These are phyloP conservation scores for Lepidium aucheri DNA, from an alignment of 345 rosid species.

Conservation along the genomic window DNA sequence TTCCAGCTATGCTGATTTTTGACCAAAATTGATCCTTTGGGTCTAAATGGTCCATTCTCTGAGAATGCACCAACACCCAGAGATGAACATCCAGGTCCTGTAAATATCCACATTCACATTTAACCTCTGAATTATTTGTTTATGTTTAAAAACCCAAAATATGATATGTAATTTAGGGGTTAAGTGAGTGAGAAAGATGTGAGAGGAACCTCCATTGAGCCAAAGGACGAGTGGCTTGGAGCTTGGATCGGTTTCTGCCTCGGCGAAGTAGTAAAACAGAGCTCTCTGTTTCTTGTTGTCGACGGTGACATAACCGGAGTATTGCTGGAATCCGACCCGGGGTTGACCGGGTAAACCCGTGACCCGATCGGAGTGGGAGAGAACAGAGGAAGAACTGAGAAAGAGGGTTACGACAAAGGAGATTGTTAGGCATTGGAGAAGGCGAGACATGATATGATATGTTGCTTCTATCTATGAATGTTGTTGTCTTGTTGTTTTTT, in stretches of 20 bases:
- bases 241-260: slow-evolving; percentile 67
- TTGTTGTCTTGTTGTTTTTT: slow-evolving; percentile 17
- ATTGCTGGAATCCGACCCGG: slow-evolving; percentile 58
- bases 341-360: slow-evolving; percentile 81
- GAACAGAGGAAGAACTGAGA: slow-evolving; percentile 29
- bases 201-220: slow-evolving; percentile 83
- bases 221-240: slow-evolving; percentile 92
- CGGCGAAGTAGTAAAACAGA: slow-evolving; percentile 92
- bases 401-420: slow-evolving; percentile 38
- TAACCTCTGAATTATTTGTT: no score
- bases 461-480: slow-evolving; percentile 2
- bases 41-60: slow-evolving; percentile 97
- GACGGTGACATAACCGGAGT: slow-evolving; percentile 80
- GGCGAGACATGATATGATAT: slow-evolving; percentile 14
- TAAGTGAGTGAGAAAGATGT: background rate
- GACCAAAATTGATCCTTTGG: slow-evolving; percentile 61
- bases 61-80: slow-evolving; percentile 96
- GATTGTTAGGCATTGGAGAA: slow-evolving; percentile 25
- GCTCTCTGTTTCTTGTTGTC: slow-evolving; percentile 64
- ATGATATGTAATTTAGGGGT: background rate
- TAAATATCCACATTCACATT: slow-evolving; percentile 4
- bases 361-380: slow-evolving; percentile 40
- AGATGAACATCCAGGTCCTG: slow-evolving; percentile 94
- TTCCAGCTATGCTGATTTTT: slow-evolving; percentile 92
- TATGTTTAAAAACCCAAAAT: no score